Evolutionary conservation across 306 rosid genomes (phyloP), one percentile per base, ranked within the genome.

Genomic region (Lathyrus oleraceus): DNA sequence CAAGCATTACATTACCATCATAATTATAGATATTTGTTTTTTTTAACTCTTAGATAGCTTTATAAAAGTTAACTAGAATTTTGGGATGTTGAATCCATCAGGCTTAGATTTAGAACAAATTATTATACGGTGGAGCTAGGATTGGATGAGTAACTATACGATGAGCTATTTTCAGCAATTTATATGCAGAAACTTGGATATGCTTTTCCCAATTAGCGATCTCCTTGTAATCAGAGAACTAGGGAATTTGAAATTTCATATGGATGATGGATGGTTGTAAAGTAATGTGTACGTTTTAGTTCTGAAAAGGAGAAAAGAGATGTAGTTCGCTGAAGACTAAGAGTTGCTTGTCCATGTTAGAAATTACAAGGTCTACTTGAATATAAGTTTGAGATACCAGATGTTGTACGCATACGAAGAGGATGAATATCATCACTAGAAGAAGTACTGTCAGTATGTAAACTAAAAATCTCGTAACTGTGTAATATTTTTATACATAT

Each of bases 61-160:
- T 47, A 35, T 65, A 42, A 47, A 36, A 60, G 27, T 49, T 57
- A 38, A 64, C 67, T 72, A 65, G 69, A 69, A 61, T 20, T 53
- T 16, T 23, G 32, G 53, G 17, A 68, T 21, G 60, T 19, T 75
- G 59, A 76, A 23, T 4, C 38, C 35, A 5, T 21, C 11, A 25
- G 17, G 10, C 66, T 65, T 61, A 69, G 81, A 68, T 75, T 65
- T 40, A 49, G 72, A 72, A 68, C 20, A 16, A 75, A 43, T 35
- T 68, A 49, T 35, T 35, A 59, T 68, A 58, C 8, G 74, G 28
- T 58, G 66, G 65, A 59, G 69, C 48, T 27, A 65, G 70, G 61
- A 8, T n/a, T 66, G 67, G 58, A 60, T 38, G 40, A 30, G 40
- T 72, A 56, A 21, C 65, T 47, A 47, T 62, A 75, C 60, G 52